Percentiles rank a stretch among this genome's conserved stretches.
Evolutionary conservation across 495 filamentous ascomycete species (phyloP).

Genomic region (Talaromyces stipitatus): DNA sequence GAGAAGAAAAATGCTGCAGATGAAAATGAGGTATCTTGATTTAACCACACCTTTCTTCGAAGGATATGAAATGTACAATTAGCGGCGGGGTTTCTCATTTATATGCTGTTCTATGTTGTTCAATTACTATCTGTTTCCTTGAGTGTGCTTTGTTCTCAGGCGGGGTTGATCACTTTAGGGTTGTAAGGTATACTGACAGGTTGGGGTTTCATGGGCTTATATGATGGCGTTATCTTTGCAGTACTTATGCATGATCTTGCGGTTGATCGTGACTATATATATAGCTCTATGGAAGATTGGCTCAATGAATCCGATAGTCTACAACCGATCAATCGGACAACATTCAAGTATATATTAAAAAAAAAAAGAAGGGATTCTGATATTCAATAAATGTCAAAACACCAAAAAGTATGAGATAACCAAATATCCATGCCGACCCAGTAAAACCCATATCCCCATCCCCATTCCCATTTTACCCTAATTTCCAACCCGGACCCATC

Average conservation of each 20-base stretch:
- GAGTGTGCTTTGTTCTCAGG: not conserved
- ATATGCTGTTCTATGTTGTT: not conserved
- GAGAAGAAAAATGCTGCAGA: not conserved
- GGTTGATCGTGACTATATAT: not conserved
- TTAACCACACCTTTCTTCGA: not conserved
- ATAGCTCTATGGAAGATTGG: too few species aligned
- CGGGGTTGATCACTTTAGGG: not conserved
- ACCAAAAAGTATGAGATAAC: conserved; percentile 4
- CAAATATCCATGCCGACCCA: not conserved
- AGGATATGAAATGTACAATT: not conserved
- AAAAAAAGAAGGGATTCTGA: too few species aligned
- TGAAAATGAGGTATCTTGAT: not conserved
- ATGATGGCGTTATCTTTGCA: not conserved
- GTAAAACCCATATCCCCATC: not conserved
- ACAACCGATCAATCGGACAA: not conserved
- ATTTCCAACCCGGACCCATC: not conserved
- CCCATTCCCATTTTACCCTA: not conserved
- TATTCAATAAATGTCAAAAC: not conserved
- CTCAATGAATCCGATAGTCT: too few species aligned
- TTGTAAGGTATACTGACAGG: not conserved
- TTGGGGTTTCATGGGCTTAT: not conserved
- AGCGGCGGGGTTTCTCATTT: not conserved
- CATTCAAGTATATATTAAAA: not conserved
- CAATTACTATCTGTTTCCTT: not conserved
- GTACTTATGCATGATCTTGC: not conserved